A percentile compares a stretch with the other conserved stretches of the same genome.
Evolutionary conservation across 192 early-diverging fungal species (phyloP).

Genomic region (Dissophora ornata): DNA sequence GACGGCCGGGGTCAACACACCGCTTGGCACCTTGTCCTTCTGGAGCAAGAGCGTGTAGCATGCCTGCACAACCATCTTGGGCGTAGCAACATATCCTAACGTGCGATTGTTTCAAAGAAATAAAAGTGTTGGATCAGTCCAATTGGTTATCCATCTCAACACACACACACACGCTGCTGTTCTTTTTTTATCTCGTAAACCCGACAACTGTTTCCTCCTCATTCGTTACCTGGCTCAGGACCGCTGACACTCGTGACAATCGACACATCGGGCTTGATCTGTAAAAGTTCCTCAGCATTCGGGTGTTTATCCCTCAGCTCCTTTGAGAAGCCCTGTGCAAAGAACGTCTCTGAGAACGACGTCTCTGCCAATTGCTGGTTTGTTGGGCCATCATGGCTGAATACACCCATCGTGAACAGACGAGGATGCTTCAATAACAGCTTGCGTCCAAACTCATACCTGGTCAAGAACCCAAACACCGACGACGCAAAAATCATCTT

Average conservation of each 20-base stretch:
- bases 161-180: no score
- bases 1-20: conserved; percentile 63
- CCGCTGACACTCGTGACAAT: conserved; percentile 67
- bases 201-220: not conserved
- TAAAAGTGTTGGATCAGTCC: no score
- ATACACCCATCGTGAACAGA: conserved; percentile 69
- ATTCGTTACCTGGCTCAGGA: conserved; percentile 65
- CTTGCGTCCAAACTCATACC: conserved; percentile 64
- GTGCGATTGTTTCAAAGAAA: not conserved
- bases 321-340: conserved; percentile 63
- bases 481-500: conserved; percentile 53
- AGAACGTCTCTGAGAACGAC: conserved; percentile 65
- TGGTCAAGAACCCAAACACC: conserved; percentile 61
- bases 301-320: conserved; percentile 24
- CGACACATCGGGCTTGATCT: conserved; percentile 55
- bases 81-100: conserved; percentile 70
- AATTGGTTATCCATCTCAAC: no score
- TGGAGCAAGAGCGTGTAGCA: conserved; percentile 64
- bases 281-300: conserved; percentile 13
- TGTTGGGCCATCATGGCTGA: conserved; percentile 65
- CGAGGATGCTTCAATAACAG: conserved; percentile 68
- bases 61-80: conserved; percentile 65
- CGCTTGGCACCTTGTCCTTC: conserved; percentile 56
- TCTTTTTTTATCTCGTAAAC: not conserved
- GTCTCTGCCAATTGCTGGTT: conserved; percentile 66